Evolutionary conservation across 2,329 filamentous ascomycete genomes (phyloP).

Genomic region (Colletotrichum spaethianum): DNA sequence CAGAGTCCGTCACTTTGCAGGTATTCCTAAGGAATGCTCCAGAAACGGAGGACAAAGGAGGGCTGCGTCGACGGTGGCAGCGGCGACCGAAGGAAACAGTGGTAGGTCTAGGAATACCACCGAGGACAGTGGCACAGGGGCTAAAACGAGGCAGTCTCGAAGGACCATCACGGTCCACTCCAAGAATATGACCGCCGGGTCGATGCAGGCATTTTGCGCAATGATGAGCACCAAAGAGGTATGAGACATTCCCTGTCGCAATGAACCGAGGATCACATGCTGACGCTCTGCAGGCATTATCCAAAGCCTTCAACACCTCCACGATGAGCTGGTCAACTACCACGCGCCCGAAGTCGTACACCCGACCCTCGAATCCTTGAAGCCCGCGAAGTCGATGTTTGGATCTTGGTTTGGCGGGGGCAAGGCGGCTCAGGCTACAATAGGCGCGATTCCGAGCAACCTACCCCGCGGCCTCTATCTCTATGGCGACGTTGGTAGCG

Average conservation of each 20-base stretch:
- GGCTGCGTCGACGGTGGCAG: slow-evolving; percentile 36
- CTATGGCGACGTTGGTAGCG: slow-evolving; percentile 95
- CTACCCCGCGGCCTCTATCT: slow-evolving; percentile 93
- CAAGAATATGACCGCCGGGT: slow-evolving; percentile 91
- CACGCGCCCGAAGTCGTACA: slow-evolving; percentile 80
- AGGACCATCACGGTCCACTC: slow-evolving; percentile 76
- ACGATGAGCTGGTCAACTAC: slow-evolving; percentile 85
- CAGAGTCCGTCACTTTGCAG: background rate
- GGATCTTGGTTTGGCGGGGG: slow-evolving; percentile 73
- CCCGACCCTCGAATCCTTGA: slow-evolving; percentile 80
- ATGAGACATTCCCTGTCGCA: slow-evolving; percentile 45
- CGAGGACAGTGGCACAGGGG: background rate
- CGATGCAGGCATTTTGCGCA: slow-evolving; percentile 78
- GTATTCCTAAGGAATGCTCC: background rate
- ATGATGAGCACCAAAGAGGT: slow-evolving; percentile 95
- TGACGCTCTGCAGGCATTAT: slow-evolving; percentile 77
- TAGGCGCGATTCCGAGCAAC: slow-evolving; percentile 74
- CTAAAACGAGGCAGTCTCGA: slow-evolving; percentile 27
- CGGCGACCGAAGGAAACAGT: slow-evolving; percentile 27
- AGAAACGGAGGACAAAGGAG: slow-evolving; percentile 25
- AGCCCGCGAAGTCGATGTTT: slow-evolving; percentile 68
- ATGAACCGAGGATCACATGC: slow-evolving; percentile 8
- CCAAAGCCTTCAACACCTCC: slow-evolving; percentile 88
- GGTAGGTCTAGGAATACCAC: slow-evolving; percentile 3
- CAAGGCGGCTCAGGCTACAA: slow-evolving; percentile 52